Evolutionary conservation across 495 filamentous ascomycete species (phyloP).

Genomic region (Aspergillus taichungensis): DNA sequence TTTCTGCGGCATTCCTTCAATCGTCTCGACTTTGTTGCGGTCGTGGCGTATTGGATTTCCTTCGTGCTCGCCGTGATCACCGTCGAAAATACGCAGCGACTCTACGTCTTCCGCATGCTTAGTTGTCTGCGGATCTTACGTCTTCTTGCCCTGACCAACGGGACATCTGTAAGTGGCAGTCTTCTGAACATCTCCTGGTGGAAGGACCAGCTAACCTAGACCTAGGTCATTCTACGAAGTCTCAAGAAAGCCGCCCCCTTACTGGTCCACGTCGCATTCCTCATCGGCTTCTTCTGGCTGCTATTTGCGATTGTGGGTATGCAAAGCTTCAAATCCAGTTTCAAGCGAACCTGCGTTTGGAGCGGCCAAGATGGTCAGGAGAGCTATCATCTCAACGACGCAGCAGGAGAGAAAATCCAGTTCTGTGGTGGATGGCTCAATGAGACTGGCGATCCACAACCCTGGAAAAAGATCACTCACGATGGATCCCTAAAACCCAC

Average conservation of each 20-base stretch:
- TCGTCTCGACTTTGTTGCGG: constrained; percentile 86
- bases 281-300: constrained; percentile 98
- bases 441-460: constrained; percentile 41
- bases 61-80: constrained; percentile 62
- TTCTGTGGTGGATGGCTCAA: constrained; percentile 83
- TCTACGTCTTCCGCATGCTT: constrained; percentile 93
- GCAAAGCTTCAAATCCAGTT: constrained; percentile 94
- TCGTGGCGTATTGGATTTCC: constrained; percentile 92
- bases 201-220: constrained; percentile 13
- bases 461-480: no score
- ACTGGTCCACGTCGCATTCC: constrained; percentile 88
- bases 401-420: constrained; percentile 51
- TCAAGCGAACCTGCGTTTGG: constrained; percentile 85
- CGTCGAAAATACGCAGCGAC: constrained; percentile 55
- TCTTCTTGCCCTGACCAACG: constrained; percentile 80
- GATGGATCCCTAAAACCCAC: no score
- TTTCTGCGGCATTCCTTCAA: constrained; percentile 95
- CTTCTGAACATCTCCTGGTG: not conserved
- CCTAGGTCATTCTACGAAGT: constrained; percentile 80
- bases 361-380: constrained; percentile 41
- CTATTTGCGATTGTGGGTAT: constrained; percentile 95
- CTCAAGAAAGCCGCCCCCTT: constrained; percentile 90
- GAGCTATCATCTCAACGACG: constrained; percentile 35
- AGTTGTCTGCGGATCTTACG: constrained; percentile 88
- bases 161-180: constrained; percentile 58